phyloP scores from a whole-genome alignment of 768 basidiomycete genomes.

The Leccinellum albellum region DNA sequence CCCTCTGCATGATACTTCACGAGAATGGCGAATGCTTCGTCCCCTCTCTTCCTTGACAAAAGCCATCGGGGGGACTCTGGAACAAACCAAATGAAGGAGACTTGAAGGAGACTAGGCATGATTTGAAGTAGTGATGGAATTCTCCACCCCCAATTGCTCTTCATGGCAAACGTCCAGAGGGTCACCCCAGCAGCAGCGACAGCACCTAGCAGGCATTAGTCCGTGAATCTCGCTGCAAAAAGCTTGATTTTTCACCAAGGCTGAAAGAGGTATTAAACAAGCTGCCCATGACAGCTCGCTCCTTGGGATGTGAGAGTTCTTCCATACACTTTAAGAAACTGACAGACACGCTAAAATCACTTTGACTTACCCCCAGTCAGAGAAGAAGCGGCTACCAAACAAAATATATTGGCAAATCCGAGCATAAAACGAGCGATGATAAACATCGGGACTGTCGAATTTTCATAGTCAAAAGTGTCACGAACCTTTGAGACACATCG shows the following conservation, averaged over 20 bases:
- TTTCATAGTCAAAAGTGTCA: background rate
- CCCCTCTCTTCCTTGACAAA: background rate
- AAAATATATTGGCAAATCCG: background rate
- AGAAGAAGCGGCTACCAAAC: background rate
- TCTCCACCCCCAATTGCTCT: background rate
- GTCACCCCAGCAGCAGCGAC: background rate
- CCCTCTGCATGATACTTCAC: slow-evolving; percentile 13
- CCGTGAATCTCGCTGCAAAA: background rate
- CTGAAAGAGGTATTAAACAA: background rate
- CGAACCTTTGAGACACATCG: background rate
- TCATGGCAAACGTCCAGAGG: background rate
- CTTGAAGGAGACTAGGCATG: background rate
- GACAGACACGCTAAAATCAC: background rate
- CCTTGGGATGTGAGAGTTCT: slow-evolving; percentile 19
- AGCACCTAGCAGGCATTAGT: background rate
- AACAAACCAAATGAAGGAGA: background rate
- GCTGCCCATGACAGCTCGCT: slow-evolving; percentile 1
- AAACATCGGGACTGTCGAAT: slow-evolving; percentile 5
- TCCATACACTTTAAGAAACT: background rate
- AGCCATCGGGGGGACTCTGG: background rate
- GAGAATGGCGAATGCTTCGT: background rate
- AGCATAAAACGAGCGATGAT: slow-evolving; percentile 1
- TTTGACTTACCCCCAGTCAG: background rate
- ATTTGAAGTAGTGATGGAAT: background rate
- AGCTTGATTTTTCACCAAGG: background rate